phyloP scores from a whole-genome alignment of 2,329 filamentous ascomycete genomes.

The Fusarium palustre region DNA sequence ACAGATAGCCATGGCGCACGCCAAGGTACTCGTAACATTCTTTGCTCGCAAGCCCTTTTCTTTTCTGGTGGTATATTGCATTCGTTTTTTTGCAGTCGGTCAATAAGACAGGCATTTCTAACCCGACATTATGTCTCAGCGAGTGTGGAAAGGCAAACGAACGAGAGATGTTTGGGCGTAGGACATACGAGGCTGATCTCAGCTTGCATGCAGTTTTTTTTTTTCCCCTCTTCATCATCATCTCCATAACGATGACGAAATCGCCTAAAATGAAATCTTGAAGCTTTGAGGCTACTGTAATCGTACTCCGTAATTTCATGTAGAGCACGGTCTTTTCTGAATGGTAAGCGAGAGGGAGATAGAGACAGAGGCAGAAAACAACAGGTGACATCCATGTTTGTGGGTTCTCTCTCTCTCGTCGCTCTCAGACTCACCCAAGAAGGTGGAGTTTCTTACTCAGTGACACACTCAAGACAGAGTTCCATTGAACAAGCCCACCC shows the following conservation, averaged over 20 bases:
- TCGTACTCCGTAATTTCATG: slow-evolving; percentile 5
- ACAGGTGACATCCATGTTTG: slow-evolving; percentile 3
- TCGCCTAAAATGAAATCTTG: not conserved
- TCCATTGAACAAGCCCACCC: not conserved
- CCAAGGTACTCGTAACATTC: slow-evolving; percentile 32
- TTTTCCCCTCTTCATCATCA: not conserved
- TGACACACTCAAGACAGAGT: slow-evolving; percentile 14
- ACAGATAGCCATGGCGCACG: slow-evolving; percentile 15
- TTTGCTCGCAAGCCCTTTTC: slow-evolving; percentile 15
- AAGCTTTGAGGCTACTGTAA: not conserved
- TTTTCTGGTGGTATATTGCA: not conserved
- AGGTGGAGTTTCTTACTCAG: slow-evolving; percentile 19
- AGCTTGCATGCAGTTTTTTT: not conserved
- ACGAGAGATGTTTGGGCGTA: not conserved
- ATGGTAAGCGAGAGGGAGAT: not conserved
- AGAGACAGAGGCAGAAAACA: slow-evolving; percentile 6
- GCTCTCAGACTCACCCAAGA: not conserved
- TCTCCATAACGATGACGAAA: slow-evolving; percentile 3
- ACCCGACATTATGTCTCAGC: not conserved
- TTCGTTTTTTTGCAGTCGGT: not conserved
- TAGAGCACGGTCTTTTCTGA: slow-evolving; percentile 9
- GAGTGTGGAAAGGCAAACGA: not conserved
- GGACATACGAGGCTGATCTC: slow-evolving; percentile 2
- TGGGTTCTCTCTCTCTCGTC: not conserved
- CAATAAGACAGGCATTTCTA: not conserved